Evolutionary conservation across 2,329 filamentous ascomycete species (phyloP).

Genomic region (Neofusicoccum umdonicola): DNA sequence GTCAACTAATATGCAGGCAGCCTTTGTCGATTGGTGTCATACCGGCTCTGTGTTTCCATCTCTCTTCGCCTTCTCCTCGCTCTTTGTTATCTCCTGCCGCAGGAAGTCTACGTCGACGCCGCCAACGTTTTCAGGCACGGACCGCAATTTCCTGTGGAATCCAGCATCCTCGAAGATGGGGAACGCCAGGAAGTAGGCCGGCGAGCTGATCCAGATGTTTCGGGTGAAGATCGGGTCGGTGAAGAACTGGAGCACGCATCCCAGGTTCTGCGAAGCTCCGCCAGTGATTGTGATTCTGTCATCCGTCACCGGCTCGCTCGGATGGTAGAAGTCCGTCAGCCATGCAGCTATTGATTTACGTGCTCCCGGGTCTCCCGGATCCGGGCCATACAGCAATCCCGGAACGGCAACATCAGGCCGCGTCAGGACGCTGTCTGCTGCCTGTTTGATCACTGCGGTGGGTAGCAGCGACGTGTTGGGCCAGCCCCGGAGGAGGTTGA

Average conservation of each 20-base stretch:
- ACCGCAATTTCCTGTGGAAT: conserved; percentile 64
- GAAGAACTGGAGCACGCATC: conserved; percentile 73
- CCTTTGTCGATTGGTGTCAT: conserved; percentile 23
- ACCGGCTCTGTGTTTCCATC: conserved; percentile 45
- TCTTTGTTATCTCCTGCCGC: conserved; percentile 49
- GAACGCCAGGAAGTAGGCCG: conserved; percentile 81
- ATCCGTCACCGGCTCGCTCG: conserved; percentile 43
- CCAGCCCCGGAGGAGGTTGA: conserved; percentile 70
- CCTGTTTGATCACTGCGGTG: conserved; percentile 58
- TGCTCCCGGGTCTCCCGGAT: conserved; percentile 70
- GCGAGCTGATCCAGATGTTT: conserved; percentile 76
- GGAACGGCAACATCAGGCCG: conserved; percentile 58
- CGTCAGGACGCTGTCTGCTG: conserved; percentile 61
- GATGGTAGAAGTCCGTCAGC: conserved; percentile 63
- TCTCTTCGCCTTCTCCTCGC: conserved; percentile 43
- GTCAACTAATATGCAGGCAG: conserved; percentile 7
- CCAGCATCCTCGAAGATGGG: conserved; percentile 82
- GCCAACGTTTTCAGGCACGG: conserved; percentile 73
- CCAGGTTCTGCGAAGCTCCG: conserved; percentile 80
- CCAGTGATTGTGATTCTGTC: conserved; percentile 77
- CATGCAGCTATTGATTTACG: conserved; percentile 67
- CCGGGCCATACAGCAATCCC: conserved; percentile 76
- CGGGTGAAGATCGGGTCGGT: conserved; percentile 74
- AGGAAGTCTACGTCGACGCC: conserved; percentile 69
- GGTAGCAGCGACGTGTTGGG: conserved; percentile 66